Evolutionary conservation across 2,329 filamentous ascomycete species (phyloP).

Genomic region (Pyricularia sp.): DNA sequence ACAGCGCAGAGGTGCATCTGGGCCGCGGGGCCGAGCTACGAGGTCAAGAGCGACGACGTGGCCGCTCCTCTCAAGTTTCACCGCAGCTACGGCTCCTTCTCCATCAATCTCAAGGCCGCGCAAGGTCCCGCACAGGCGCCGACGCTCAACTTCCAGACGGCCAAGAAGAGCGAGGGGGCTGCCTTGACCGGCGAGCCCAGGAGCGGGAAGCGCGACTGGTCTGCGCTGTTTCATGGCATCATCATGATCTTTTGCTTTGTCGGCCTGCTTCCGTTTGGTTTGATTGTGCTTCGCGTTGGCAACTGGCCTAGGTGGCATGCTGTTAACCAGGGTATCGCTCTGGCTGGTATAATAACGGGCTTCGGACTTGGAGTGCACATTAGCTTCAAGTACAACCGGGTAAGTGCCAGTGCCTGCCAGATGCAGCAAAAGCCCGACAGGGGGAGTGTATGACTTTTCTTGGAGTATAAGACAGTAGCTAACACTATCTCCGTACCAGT

Average conservation of each 20-base stretch:
- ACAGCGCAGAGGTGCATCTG: constrained; percentile 41
- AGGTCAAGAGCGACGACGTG: constrained; percentile 28
- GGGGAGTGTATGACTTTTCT: background rate
- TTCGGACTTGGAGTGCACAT: constrained; percentile 42
- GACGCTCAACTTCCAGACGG: constrained; percentile 19
- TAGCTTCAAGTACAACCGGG: constrained; percentile 44
- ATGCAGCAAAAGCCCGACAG: no score
- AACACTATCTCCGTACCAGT: constrained; percentile 22
- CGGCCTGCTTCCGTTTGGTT: constrained; percentile 45
- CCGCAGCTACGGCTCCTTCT: constrained; percentile 42
- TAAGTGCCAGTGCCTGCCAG: constrained; percentile 23
- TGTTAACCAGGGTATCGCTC: constrained; percentile 39
- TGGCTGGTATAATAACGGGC: constrained; percentile 38
- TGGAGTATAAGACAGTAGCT: background rate
- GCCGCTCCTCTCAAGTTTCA: constrained; percentile 41
- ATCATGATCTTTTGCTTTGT: constrained; percentile 49
- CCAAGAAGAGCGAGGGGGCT: constrained; percentile 25
- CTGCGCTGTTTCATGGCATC: constrained; percentile 32
- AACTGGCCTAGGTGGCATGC: constrained; percentile 45
- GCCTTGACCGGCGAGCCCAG: constrained; percentile 16
- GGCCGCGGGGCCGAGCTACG: constrained; percentile 36
- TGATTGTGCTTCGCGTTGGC: constrained; percentile 41
- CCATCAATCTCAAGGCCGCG: constrained; percentile 44
- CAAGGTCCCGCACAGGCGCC: constrained; percentile 23
- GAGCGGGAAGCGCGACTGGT: constrained; percentile 23